Evolutionary conservation across 352 stramenopile species (phyloP), one percentile per base, ranked within the genome.

Genomic region (Phytophthora europaea): DNA sequence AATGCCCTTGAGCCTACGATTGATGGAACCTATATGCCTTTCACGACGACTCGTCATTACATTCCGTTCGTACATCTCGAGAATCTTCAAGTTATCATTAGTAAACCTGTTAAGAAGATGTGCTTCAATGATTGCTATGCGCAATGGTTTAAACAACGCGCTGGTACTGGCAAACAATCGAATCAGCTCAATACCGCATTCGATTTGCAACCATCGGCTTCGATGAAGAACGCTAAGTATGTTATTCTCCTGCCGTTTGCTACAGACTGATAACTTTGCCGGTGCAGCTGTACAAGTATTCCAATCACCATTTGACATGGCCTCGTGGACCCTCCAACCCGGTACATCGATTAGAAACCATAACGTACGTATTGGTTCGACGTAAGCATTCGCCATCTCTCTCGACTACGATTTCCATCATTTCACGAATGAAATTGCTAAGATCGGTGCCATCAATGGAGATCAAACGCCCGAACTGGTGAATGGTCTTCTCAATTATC

Each of bases 201-300:
- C 4, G 28, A 31, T 31, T 31, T 31, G 4, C 28, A 31, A 31
- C 28, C 8, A 31, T 31, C 28, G 28, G 28, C 28, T 31, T 31
- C 28, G 28, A 4, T 31, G 28, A 31, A 31, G 28, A 31, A 31
- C 28, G 61, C 61, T 40, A 67, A 67, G 18, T 59, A 53, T 23
- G 61, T 67, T 26, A 33, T 15, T 6, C 50, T 58, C 28, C 50
- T 66, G 36, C 69, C 33, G 0, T 65, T 53, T 58, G 75, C 33
- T 65, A 8, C 38, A 47, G 16, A 47, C 38, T 6, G 8, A 8
- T 47, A 47, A 18, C 16, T 47, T 47, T 18, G 38, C 38, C 16
- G 6, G 4, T 3, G 38, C 38, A 18, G 38, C 10, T 47, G 38
- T 47, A 4, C 56, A 62, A 34, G 28, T 53, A 15, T 62, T 36